phyloP scores from a whole-genome alignment of 306 rosid species.

The Vigna unguiculata region DNA sequence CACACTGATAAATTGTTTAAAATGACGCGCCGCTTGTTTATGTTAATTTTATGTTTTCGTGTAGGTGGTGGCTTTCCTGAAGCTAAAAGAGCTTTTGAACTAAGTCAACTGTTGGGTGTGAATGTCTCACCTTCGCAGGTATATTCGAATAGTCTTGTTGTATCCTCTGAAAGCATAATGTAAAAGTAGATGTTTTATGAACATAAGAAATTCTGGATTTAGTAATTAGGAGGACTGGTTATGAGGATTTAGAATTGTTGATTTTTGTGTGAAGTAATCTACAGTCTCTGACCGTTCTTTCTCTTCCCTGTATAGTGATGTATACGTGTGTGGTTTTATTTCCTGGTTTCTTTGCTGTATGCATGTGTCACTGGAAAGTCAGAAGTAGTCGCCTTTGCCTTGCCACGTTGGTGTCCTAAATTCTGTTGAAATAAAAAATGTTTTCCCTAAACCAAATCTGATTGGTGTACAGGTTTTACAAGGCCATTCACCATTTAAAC shows the following conservation, averaged over 20 bases:
- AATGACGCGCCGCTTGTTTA: neutral
- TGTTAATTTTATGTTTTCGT: constrained; percentile 12
- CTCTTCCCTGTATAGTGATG: neutral
- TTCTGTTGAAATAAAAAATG: constrained; percentile 14
- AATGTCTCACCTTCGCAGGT: constrained; percentile 80
- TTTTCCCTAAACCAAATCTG: constrained; percentile 9
- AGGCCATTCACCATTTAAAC: constrained; percentile 92
- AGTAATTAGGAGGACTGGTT: neutral
- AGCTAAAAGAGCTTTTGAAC: constrained; percentile 80
- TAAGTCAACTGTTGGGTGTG: constrained; percentile 72
- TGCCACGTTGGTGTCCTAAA: constrained; percentile 17
- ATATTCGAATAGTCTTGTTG: constrained; percentile 1
- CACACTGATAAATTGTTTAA: neutral
- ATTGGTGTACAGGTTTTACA: constrained; percentile 74
- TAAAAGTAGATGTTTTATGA: constrained; percentile 11
- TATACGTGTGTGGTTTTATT: constrained; percentile 1
- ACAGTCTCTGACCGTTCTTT: constrained; percentile 14
- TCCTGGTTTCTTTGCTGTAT: constrained; percentile 19
- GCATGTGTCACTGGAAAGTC: constrained; percentile 7
- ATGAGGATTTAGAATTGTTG: neutral
- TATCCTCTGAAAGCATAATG: neutral
- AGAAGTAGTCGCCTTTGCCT: constrained; percentile 1
- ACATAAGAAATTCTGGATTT: neutral
- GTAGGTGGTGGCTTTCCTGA: constrained; percentile 93
- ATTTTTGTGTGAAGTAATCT: constrained; percentile 7